These are phyloP conservation scores for Ustanciosporium gigantosporum DNA, from an alignment of 1,284 basidiomycete genomes.

Conservation along the genomic window DNA sequence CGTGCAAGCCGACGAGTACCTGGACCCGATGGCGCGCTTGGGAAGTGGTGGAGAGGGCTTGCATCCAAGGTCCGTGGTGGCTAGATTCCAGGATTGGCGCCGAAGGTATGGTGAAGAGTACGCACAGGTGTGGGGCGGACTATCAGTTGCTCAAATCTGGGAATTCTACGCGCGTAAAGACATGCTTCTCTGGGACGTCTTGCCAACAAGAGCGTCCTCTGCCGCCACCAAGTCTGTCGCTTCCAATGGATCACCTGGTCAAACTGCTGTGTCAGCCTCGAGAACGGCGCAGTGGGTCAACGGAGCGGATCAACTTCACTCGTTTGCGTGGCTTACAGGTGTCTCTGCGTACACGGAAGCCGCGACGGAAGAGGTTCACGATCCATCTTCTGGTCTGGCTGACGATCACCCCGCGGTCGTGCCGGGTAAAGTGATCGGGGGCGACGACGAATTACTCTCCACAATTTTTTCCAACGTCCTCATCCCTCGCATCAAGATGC, in stretches of 20 bases:
- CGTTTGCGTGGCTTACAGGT: slow-evolving; percentile 16
- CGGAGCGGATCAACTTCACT: slow-evolving; percentile 1
- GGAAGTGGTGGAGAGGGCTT: background rate
- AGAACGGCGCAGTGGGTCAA: background rate
- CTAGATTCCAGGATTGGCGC: slow-evolving; percentile 49
- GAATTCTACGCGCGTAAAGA: slow-evolving; percentile 52
- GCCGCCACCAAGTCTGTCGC: no score
- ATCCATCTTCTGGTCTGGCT: no score
- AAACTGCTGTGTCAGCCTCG: slow-evolving; percentile 8
- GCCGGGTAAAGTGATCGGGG: slow-evolving; percentile 22
- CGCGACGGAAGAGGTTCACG: background rate
- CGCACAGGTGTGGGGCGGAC: slow-evolving; percentile 51
- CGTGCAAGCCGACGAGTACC: slow-evolving; percentile 51
- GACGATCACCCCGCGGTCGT: no score
- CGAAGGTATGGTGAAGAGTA: slow-evolving; percentile 46
- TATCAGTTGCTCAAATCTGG: slow-evolving; percentile 52
- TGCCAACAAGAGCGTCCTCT: background rate
- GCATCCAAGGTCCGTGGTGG: slow-evolving; percentile 41
- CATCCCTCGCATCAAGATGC: slow-evolving; percentile 17
- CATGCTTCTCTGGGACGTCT: slow-evolving; percentile 34
- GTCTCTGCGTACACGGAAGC: slow-evolving; percentile 4
- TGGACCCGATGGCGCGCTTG: slow-evolving; percentile 19
- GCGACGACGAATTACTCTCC: slow-evolving; percentile 47
- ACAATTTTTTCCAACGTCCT: slow-evolving; percentile 40
- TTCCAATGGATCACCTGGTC: slow-evolving; percentile 4